phyloP scores from a whole-genome alignment of 768 basidiomycete genomes.

The Lyophyllum semitale region DNA sequence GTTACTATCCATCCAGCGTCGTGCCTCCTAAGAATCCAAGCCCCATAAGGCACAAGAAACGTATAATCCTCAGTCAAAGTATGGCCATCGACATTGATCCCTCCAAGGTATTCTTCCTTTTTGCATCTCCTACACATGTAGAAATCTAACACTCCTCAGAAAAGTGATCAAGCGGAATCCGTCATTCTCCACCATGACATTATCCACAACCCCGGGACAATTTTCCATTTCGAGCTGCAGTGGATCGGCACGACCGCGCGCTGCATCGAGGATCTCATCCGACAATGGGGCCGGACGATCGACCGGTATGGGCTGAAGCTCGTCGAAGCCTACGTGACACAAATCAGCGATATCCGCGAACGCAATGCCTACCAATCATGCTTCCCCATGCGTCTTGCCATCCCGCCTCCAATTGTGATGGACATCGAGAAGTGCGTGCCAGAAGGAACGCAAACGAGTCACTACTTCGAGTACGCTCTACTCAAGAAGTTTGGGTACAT shows the following conservation, averaged over 20 bases:
- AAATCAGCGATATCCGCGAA: constrained; percentile 83
- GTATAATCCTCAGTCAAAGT: constrained; percentile 81
- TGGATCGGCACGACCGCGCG: constrained; percentile 96
- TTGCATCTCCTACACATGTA: constrained; percentile 1
- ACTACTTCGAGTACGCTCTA: constrained; percentile 82
- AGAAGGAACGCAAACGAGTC: constrained; percentile 62
- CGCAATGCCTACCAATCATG: constrained; percentile 92
- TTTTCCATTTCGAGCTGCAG: constrained; percentile 95
- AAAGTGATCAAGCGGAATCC: constrained; percentile 85
- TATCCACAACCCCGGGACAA: constrained; percentile 91
- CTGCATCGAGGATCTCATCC: constrained; percentile 85
- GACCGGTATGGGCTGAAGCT: constrained; percentile 90
- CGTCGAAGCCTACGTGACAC: constrained; percentile 91
- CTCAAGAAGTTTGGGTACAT: constrained; percentile 81
- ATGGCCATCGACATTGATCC: constrained; percentile 89
- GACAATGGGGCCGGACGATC: constrained; percentile 78
- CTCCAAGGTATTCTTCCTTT: constrained; percentile 49
- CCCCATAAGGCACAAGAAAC: constrained; percentile 54
- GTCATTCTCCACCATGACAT: constrained; percentile 92
- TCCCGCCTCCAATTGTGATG: constrained; percentile 71
- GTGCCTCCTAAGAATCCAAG: constrained; percentile 36
- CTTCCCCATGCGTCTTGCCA: constrained; percentile 75
- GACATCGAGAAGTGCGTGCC: constrained; percentile 70
- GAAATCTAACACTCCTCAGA: constrained; percentile 38
- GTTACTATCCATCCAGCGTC: constrained; percentile 36